Conservation (phyloP, 768 basidiomycete species). For the Holtermannia corniformis region DNA sequence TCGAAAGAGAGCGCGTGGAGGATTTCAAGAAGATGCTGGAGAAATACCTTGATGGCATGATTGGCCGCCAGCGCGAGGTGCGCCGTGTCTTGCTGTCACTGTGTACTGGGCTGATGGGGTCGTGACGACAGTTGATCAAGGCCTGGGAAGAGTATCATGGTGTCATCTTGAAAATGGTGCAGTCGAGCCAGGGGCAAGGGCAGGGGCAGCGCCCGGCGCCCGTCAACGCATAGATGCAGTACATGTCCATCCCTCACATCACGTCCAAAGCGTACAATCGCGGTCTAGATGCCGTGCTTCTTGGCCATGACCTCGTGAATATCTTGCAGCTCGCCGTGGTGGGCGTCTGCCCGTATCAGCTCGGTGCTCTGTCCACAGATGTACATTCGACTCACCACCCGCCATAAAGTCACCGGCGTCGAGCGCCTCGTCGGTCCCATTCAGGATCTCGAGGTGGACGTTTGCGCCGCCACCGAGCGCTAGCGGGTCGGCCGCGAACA, state of each 20-base stretch:
- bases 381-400: conserved; percentile 46
- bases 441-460: conserved; percentile 80
- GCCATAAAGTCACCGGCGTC: conserved; percentile 70
- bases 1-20: conserved; percentile 85
- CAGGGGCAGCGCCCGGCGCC: not conserved
- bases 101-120: not conserved
- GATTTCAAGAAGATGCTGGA: conserved; percentile 83
- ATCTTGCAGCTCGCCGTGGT: conserved; percentile 48
- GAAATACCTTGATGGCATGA: conserved; percentile 77
- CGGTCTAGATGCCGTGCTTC: conserved; percentile 46
- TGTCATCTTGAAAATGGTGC: conserved; percentile 50
- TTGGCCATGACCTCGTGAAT: conserved; percentile 62
- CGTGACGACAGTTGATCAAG: conserved; percentile 59
- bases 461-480: conserved; percentile 50
- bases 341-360: conserved; percentile 46
- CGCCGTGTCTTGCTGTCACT: conserved; percentile 18
- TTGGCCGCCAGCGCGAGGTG: conserved; percentile 70
- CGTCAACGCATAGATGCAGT: not conserved
- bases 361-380: not conserved
- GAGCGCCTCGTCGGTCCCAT: conserved; percentile 81
- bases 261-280: not conserved
- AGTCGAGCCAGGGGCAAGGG: conserved; percentile 15
- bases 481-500: conserved; percentile 23
- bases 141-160: conserved; percentile 79
- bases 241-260: not conserved